Evolutionary conservation across 306 rosid species (phyloP).

Genomic region (Cajanus cajan): DNA sequence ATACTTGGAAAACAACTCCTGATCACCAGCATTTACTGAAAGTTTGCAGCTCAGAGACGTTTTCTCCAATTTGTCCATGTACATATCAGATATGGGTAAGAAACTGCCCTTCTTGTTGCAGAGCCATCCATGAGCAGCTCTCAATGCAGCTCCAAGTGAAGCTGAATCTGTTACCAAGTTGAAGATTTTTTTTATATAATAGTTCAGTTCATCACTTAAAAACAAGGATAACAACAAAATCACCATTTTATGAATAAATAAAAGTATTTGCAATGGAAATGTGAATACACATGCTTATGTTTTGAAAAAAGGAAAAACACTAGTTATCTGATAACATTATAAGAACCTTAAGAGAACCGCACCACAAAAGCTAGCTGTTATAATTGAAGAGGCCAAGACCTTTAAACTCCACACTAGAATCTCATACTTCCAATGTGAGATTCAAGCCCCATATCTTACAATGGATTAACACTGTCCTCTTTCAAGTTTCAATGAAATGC

Average conservation of each 20-base stretch:
- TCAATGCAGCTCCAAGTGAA: slow-evolving; percentile 91
- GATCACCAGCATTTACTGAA: slow-evolving; percentile 59
- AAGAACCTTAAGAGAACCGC: no score
- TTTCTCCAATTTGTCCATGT: slow-evolving; percentile 61
- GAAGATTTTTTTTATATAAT: slow-evolving; percentile 1
- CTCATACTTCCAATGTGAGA: no score
- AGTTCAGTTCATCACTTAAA: not conserved
- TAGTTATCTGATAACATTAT: no score
- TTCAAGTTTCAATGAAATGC: not conserved
- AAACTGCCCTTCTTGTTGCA: slow-evolving; percentile 67
- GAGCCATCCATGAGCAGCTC: slow-evolving; percentile 96
- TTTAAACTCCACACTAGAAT: no score
- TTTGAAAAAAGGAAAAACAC: not conserved
- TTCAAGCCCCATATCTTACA: no score
- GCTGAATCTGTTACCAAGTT: slow-evolving; percentile 73
- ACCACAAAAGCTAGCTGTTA: no score
- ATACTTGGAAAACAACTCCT: slow-evolving; percentile 56
- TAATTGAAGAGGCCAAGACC: no score
- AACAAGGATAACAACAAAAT: not conserved
- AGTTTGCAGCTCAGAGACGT: slow-evolving; percentile 75
- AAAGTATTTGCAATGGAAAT: not conserved
- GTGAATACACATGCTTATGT: not conserved
- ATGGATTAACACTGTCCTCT: not conserved
- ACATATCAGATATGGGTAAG: slow-evolving; percentile 65
- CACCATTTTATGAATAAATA: not conserved